Base-by-base conservation (phyloP, 202 grass and related monocot species). In the Dendrocalamus latiflorus region DNA sequence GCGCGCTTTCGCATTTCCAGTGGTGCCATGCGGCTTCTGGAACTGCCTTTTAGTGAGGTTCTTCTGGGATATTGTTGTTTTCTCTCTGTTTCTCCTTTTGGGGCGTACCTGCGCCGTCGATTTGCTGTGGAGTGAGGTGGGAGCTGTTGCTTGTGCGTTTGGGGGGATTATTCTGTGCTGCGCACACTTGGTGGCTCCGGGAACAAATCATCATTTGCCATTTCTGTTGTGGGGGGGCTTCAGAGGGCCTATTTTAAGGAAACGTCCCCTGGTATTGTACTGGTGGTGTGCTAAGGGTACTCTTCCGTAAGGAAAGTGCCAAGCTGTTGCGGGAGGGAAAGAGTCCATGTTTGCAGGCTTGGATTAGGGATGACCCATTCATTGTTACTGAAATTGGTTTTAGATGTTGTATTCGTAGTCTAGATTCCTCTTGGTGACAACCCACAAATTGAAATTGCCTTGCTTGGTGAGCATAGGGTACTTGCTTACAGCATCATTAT, bases 81-180 rank as follows among this genome's bases (percentile, higher is more conserved):
- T 70, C 50, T 25, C 62, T n/a, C 45, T 13, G 54, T 42, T 87
- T 57, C 75, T 71, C 80, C 80, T 87, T 90, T 80, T 65, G 75
- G 80, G 55, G 50, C 54, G 84, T 36, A 68, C 84, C 80, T 74
- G 54, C 62, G 80, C 84, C 70, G 63, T 87, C 54, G 64, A 87
- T 83, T 87, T 75, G 70, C 75, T 80, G 79, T 61, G 80, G 45
- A 83, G 63, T 83, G 84, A 70, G 76, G 54, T 38, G 78, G 78
- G 50, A 37, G 73, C 88, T 86, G 79, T 69, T 83, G 74, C 68
- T 90, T 69, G 84, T 90, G 88, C 80, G 88, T 75, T 56, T 55
- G 34, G 5, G 47, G 55, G 79, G 86, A 83, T 91, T 65, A 83
- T 92, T 89, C 90, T 75, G 79, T 89, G 65, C 65, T 75, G 79